Evolutionary conservation across 148 eudicot genomes (phyloP).

Genomic region (Heliamphora exappendiculata): DNA sequence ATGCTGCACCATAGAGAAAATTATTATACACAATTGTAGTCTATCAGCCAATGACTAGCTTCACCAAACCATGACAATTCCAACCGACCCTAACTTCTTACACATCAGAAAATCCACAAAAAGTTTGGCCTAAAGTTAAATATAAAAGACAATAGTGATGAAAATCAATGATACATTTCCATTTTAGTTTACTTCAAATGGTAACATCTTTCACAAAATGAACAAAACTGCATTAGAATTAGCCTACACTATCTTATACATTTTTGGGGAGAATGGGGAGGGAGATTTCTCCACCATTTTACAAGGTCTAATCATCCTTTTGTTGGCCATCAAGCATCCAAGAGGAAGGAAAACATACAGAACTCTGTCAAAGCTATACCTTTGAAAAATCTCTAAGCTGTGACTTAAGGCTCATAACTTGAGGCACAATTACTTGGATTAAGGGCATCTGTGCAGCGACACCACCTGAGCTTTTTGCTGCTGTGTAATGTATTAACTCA

Average conservation of each 20-base stretch:
- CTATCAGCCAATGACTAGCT: neutral
- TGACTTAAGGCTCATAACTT: constrained; percentile 75
- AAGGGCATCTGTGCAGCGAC: constrained; percentile 69
- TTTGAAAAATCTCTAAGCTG: constrained; percentile 80
- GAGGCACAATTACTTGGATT: constrained; percentile 88
- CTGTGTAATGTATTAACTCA: constrained; percentile 85
- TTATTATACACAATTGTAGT: neutral
- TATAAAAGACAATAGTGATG: no score
- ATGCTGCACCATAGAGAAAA: neutral
- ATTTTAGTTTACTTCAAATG: neutral
- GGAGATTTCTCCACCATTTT: neutral
- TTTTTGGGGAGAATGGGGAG: neutral
- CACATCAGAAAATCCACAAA: neutral
- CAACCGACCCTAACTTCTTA: no score
- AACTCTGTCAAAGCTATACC: constrained; percentile 34
- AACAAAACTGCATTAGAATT: neutral
- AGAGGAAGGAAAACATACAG: neutral
- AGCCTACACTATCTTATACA: neutral
- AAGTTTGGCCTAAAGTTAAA: neutral
- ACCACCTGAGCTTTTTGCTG: constrained; percentile 58
- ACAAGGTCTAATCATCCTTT: neutral
- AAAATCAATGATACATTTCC: no score
- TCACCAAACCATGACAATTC: neutral
- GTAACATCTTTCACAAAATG: neutral
- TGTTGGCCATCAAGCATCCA: neutral